phyloP scores from a whole-genome alignment of 192 early-diverging fungal species.

The Linnemannia schmuckeri region DNA sequence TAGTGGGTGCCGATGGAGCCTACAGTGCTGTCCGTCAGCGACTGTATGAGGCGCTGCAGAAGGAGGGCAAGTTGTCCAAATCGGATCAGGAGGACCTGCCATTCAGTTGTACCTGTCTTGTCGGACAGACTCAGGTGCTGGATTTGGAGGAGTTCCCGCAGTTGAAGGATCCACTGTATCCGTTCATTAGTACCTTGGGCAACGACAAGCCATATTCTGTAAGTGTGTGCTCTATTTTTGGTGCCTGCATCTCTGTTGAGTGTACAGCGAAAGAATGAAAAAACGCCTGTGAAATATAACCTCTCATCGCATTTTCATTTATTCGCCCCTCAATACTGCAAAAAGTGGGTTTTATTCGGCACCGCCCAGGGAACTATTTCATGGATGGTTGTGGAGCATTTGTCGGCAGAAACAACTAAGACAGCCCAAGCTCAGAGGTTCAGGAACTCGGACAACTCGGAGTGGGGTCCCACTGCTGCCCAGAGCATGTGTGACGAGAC shows the following conservation, averaged over 20 bases:
- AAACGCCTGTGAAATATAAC: not conserved
- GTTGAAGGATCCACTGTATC: slow-evolving; percentile 16
- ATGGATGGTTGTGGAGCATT: slow-evolving; percentile 39
- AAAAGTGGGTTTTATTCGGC: slow-evolving; percentile 32
- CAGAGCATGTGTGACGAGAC: slow-evolving; percentile 26
- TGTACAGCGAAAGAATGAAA: not conserved
- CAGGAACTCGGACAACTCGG: slow-evolving; percentile 17
- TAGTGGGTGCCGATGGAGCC: slow-evolving; percentile 41
- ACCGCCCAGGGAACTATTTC: slow-evolving; percentile 29
- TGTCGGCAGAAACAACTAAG: slow-evolving; percentile 10
- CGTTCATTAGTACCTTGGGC: slow-evolving; percentile 24
- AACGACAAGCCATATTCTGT: slow-evolving; percentile 34
- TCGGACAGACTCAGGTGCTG: slow-evolving; percentile 27
- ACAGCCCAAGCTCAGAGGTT: not conserved
- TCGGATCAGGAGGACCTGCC: slow-evolving; percentile 19
- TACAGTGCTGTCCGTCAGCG: slow-evolving; percentile 40
- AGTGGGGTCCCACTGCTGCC: slow-evolving; percentile 41
- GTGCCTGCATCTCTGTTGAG: not conserved
- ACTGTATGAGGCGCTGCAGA: slow-evolving; percentile 22
- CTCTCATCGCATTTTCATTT: not conserved
- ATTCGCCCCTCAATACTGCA: not conserved
- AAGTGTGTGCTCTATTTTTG: not conserved
- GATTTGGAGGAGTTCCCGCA: slow-evolving; percentile 24
- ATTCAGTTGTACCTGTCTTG: slow-evolving; percentile 30
- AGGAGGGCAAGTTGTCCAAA: slow-evolving; percentile 17